Evolutionary conservation across 176 grass and related monocot genomes (phyloP), one percentile per base, ranked within the genome.

Genomic region (Rhipidocladum racemiflorum): DNA sequence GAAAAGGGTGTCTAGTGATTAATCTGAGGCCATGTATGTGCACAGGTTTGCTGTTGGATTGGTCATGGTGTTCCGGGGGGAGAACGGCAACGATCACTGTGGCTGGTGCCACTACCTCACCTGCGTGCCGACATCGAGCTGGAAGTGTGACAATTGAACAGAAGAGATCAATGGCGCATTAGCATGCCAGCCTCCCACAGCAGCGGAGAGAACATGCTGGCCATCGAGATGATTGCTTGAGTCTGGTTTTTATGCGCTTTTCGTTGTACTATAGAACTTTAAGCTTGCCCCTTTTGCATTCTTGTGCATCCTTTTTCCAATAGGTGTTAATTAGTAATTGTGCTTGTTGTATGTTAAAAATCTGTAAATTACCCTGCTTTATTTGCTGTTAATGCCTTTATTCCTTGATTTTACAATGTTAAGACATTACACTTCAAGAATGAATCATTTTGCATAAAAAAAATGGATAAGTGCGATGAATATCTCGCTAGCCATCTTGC

Each of bases 21-120:
- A 12, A 85, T 80, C 36, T 55, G 57, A 38, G 28, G 23, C 13
- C 36, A 55, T 81, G 32, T 0, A 0, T 84, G 51, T 71, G 0
- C n/a, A 20, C 81, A 97, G 91, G 61, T 74, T 97, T 38, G 86
- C 72, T 48, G 73, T 89, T 57, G 91, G 85, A 29, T 83, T 97
- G 68, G 12, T 83, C 32, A 88, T 84, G 81, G 66, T 97, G 34
- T 91, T 97, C 81, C 72, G 48, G 11, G 91, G 91, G 16, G 85
- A 71, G 67, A 91, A 93, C 46, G 88, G 84, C 45, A 97, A 97
- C 62, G 86, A 91, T 17, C 91, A 91, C 81, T 97, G 94, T 75
- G 42, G 86, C 61, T 97, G 94, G 94, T 97, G 94, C 84, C 94
- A 97, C 73, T 97, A 97, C 74, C 61, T 97, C 36, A 83, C 54